A percentile compares a stretch with the other conserved stretches of the same genome.
Conservation (phyloP, 2,329 filamentous ascomycete genomes). For the Colletotrichum incanum region DNA sequence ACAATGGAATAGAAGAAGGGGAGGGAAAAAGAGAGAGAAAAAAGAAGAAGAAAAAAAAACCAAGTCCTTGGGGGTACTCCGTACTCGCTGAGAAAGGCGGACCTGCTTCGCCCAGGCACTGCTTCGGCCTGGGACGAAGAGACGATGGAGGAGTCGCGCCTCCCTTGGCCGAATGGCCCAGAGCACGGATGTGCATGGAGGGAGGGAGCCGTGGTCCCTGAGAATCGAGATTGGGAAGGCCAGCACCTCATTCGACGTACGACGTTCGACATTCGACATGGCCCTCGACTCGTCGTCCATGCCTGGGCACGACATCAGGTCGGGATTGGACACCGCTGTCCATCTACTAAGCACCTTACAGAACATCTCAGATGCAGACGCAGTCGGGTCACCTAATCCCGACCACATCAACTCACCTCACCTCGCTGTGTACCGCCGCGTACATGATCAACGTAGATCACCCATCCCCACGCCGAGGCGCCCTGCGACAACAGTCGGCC, state of each 20-base stretch:
- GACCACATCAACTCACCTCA: background rate
- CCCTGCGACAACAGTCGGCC: background rate
- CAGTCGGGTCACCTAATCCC: constrained; percentile 5
- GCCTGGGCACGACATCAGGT: background rate
- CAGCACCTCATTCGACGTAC: background rate
- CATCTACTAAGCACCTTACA: background rate
- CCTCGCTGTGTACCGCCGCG: background rate
- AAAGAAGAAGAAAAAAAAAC: background rate
- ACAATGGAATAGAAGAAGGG: constrained; percentile 20
- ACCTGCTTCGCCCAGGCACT: background rate
- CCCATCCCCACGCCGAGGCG: background rate
- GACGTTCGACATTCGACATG: background rate
- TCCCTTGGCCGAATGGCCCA: background rate
- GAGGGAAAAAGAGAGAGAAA: background rate
- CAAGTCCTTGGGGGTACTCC: background rate
- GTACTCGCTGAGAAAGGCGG: background rate
- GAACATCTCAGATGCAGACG: background rate
- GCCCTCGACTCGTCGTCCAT: background rate
- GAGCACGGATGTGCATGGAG: background rate
- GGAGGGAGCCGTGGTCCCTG: constrained; percentile 1
- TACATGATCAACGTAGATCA: background rate
- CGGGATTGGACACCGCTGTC: background rate
- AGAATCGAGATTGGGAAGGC: constrained; percentile 17
- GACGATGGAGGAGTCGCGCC: background rate
- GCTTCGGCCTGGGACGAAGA: background rate